A percentile compares a stretch with the other conserved stretches of the same genome.
These are phyloP conservation scores for Anisodus tanguticus DNA, from an alignment of 257 asterid genomes.

Conservation along the genomic window DNA sequence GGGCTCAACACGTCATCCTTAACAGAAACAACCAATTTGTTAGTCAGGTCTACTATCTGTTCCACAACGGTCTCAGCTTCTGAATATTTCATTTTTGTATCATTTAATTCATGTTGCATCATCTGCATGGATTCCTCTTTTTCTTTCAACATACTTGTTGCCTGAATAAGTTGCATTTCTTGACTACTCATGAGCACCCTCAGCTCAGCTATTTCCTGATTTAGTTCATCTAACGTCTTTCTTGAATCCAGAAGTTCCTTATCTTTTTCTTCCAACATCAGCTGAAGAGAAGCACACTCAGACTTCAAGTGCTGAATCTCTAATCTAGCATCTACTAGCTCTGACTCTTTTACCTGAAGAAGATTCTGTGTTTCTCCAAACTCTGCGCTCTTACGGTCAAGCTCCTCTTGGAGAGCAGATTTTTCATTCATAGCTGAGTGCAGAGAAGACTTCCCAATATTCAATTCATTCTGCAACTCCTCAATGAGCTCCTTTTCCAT, in stretches of 20 bases:
- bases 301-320: constrained; percentile 69
- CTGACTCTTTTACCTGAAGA: constrained; percentile 71
- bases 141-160: constrained; percentile 59
- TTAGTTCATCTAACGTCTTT: constrained; percentile 54
- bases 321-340: constrained; percentile 73
- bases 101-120: constrained; percentile 56
- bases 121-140: constrained; percentile 60
- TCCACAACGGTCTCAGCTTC: constrained; percentile 77
- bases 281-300: constrained; percentile 63
- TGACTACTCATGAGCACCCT: constrained; percentile 48
- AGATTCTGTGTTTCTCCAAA: constrained; percentile 57
- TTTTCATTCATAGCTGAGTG: constrained; percentile 52
- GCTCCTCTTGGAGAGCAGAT: constrained; percentile 55
- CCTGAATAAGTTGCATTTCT: constrained; percentile 64
- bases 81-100: constrained; percentile 49
- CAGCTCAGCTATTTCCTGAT: constrained; percentile 58
- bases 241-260: constrained; percentile 57
- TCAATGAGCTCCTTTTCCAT: constrained; percentile 64
- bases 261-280: constrained; percentile 62
- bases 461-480: constrained; percentile 59
- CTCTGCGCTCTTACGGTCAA: constrained; percentile 53
- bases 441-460: constrained; percentile 56
- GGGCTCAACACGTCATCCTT: constrained; percentile 41
- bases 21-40: constrained; percentile 54
- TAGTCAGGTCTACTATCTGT: constrained; percentile 67